phyloP scores from a whole-genome alignment of 2,329 filamentous ascomycete genomes.

The Paraphoma chrysanthemicola region DNA sequence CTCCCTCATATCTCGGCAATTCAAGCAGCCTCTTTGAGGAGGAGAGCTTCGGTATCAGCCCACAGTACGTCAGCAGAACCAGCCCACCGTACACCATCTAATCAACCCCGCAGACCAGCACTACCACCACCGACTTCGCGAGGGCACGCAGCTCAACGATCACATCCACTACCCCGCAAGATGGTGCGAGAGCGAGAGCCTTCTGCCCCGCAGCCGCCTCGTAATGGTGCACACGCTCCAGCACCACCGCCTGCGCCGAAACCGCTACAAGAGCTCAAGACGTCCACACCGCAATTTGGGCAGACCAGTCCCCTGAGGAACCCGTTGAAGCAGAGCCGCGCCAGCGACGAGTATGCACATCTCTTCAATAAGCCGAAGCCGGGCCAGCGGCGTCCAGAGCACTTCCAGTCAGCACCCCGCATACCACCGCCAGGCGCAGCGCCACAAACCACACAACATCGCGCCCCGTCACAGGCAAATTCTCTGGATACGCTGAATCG shows the following conservation, averaged over 20 bases:
- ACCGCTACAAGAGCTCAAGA: conserved; percentile 41
- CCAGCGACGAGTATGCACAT: conserved; percentile 40
- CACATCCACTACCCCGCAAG: conserved; percentile 20
- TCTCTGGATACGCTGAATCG: conserved; percentile 11
- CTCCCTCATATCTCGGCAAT: conserved; percentile 30
- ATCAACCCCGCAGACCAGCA: conserved; percentile 6
- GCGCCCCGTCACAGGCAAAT: conserved; percentile 3
- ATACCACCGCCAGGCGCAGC: conserved; percentile 28
- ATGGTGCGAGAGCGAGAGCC: conserved; percentile 63
- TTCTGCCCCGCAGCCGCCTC: conserved; percentile 43
- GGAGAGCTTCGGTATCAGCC: neutral
- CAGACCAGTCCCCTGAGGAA: conserved; percentile 64
- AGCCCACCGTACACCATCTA: neutral
- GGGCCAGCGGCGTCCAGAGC: conserved; percentile 58
- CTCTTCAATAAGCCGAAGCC: conserved; percentile 61
- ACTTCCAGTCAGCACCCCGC: conserved; percentile 50
- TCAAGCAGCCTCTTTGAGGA: conserved; percentile 47
- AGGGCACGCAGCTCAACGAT: neutral
- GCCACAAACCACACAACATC: conserved; percentile 8
- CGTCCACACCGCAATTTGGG: conserved; percentile 59
- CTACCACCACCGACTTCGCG: conserved; percentile 8
- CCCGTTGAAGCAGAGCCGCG: conserved; percentile 48
- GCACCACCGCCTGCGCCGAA: conserved; percentile 30
- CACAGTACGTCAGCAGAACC: neutral
- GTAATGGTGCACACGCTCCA: conserved; percentile 21